phyloP scores from a whole-genome alignment of 2,329 filamentous ascomycete species.

The Microdochium trichocladiopsis region DNA sequence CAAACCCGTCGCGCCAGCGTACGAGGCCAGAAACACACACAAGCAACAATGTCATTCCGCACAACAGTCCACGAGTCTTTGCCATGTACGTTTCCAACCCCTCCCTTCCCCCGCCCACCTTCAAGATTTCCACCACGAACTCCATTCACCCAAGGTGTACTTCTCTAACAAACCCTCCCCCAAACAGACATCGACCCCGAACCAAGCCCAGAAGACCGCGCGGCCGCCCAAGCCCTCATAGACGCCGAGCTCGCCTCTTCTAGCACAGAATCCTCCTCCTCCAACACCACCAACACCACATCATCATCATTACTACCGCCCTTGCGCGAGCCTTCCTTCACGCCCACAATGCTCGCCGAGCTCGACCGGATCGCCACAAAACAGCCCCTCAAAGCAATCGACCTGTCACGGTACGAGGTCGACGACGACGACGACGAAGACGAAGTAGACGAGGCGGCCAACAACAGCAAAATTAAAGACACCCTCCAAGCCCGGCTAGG shows the following conservation, averaged over 20 bases:
- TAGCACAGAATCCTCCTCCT: slow-evolving; percentile 47
- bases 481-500: slow-evolving; percentile 58
- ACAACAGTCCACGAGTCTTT: slow-evolving; percentile 71
- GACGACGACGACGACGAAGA: slow-evolving; percentile 40
- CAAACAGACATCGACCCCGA: slow-evolving; percentile 71
- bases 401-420: slow-evolving; percentile 77
- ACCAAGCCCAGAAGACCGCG: slow-evolving; percentile 55
- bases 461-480: slow-evolving; percentile 5
- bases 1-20: no score
- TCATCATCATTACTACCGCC: slow-evolving; percentile 44
- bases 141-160: background rate
- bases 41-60: slow-evolving; percentile 55
- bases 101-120: slow-evolving; percentile 7
- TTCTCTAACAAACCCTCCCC: background rate
- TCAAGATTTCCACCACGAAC: background rate
- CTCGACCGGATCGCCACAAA: slow-evolving; percentile 58
- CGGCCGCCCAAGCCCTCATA: slow-evolving; percentile 64
- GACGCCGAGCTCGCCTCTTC: slow-evolving; percentile 48
- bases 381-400: slow-evolving; percentile 57
- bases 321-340: slow-evolving; percentile 47
- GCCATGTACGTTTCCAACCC: slow-evolving; percentile 53
- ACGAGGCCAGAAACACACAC: background rate
- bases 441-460: background rate
- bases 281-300: no score
- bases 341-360: slow-evolving; percentile 60